Evolutionary conservation across 179 eudicot genomes (phyloP).

Genomic region (Heliamphora pulchella): DNA sequence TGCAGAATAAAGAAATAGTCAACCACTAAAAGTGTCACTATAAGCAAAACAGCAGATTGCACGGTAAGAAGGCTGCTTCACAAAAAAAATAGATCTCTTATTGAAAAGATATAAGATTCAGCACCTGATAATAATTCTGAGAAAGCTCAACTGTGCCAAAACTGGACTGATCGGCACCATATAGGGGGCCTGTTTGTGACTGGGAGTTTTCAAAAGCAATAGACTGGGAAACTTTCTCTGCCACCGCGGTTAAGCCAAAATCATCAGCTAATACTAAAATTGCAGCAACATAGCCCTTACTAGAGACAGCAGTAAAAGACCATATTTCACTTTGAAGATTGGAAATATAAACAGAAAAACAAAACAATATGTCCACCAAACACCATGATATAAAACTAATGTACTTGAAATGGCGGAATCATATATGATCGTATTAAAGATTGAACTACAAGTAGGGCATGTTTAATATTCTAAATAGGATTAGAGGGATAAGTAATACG

Average conservation of each 20-base stretch:
- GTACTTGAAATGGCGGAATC: not conserved
- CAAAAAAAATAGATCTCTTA: not conserved
- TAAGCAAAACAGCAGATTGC: slow-evolving; percentile 8
- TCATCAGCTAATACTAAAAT: not conserved
- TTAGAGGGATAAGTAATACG: no score
- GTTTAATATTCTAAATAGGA: no score
- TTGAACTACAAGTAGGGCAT: no score
- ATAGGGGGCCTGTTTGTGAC: slow-evolving; percentile 30
- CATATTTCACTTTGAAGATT: not conserved
- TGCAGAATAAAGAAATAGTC: slow-evolving; percentile 16
- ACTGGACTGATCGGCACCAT: slow-evolving; percentile 36
- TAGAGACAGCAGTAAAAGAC: not conserved
- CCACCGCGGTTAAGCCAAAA: not conserved
- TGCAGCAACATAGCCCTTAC: not conserved
- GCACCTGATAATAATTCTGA: slow-evolving; percentile 59
- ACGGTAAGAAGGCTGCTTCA: not conserved
- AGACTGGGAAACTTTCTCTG: slow-evolving; percentile 45
- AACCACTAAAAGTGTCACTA: not conserved
- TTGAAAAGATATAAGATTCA: not conserved
- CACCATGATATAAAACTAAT: not conserved
- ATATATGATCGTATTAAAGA: no score
- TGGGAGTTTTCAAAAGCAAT: slow-evolving; percentile 25
- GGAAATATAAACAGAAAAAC: not conserved
- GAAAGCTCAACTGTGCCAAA: slow-evolving; percentile 37
- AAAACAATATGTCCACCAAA: not conserved